Evolutionary conservation across 768 basidiomycete species (phyloP).

Genomic region (Crucibulum laeve): DNA sequence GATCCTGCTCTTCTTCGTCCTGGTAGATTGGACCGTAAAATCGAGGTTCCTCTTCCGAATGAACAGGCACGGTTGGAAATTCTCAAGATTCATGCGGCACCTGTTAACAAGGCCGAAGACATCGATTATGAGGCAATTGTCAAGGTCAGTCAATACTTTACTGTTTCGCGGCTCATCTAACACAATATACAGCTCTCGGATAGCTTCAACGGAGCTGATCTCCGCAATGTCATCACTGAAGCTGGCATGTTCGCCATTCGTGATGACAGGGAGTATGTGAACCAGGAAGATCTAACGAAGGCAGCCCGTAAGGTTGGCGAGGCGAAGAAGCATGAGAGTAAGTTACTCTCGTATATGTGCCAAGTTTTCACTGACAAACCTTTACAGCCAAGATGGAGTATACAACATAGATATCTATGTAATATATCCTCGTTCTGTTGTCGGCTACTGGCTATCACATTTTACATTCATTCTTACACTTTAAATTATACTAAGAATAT

Average conservation of each 20-base stretch:
- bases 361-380: slow-evolving; percentile 7
- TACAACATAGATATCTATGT: slow-evolving; percentile 31
- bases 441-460: too few species aligned
- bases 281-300: slow-evolving; percentile 94
- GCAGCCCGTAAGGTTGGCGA: slow-evolving; percentile 94
- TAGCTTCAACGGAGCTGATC: slow-evolving; percentile 93
- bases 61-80: slow-evolving; percentile 96
- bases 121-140: slow-evolving; percentile 99
- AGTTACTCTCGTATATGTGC: slow-evolving; percentile 22
- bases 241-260: slow-evolving; percentile 99
- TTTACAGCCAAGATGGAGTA: slow-evolving; percentile 51
- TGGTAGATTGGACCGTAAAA: slow-evolving; percentile 94
- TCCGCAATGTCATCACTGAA: slow-evolving; percentile 93
- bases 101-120: slow-evolving; percentile 92
- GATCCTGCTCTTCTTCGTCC: slow-evolving; percentile 96
- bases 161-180: too few species aligned
- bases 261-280: slow-evolving; percentile 90
- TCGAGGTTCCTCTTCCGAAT: slow-evolving; percentile 96
- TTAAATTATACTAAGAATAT: too few species aligned
- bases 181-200: slow-evolving; percentile 89
- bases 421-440: too few species aligned
- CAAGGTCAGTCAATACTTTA: slow-evolving; percentile 68
- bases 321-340: slow-evolving; percentile 97
- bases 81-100: slow-evolving; percentile 92
- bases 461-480: too few species aligned